Conservation (phyloP, 495 filamentous ascomycete species). For the Penicillium goetzii region DNA sequence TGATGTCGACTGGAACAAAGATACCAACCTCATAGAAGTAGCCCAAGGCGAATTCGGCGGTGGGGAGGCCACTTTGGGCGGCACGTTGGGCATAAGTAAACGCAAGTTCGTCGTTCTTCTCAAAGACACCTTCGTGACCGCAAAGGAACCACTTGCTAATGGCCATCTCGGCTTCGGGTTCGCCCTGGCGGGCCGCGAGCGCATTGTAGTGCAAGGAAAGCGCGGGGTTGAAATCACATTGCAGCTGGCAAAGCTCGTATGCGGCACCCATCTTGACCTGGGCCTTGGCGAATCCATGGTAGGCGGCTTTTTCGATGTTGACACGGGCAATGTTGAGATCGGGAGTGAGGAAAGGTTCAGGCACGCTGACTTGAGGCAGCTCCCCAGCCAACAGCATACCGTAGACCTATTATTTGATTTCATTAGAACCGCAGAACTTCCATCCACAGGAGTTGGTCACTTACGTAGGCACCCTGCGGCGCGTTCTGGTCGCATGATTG, state of each 20-base stretch:
- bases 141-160: conserved; percentile 99
- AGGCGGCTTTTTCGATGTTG: conserved; percentile 96
- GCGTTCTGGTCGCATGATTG: conserved; percentile 95
- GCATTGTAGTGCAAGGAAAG: conserved; percentile 95
- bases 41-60: conserved; percentile 94
- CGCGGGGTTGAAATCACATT: conserved; percentile 92
- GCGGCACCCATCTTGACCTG: conserved; percentile 97
- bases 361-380: conserved; percentile 82
- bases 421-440: neutral
- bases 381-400: conserved; percentile 93
- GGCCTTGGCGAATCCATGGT: conserved; percentile 94
- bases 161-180: conserved; percentile 91
- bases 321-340: conserved; percentile 76
- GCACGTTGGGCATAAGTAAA: conserved; percentile 89
- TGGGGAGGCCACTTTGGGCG: conserved; percentile 76
- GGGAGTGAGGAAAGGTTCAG: conserved; percentile 70
- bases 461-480: conserved; percentile 89
- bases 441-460: conserved; percentile 24
- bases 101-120: conserved; percentile 92
- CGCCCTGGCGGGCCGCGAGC: conserved; percentile 84
- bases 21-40: conserved; percentile 98
- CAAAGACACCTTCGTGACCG: conserved; percentile 86
- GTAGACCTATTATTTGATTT: conserved; percentile 61
- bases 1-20: conserved; percentile 76
- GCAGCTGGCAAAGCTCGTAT: conserved; percentile 90